Conservation (phyloP, 805 yeast genomes). For the Schwanniomyces pseudopolymorphus region DNA sequence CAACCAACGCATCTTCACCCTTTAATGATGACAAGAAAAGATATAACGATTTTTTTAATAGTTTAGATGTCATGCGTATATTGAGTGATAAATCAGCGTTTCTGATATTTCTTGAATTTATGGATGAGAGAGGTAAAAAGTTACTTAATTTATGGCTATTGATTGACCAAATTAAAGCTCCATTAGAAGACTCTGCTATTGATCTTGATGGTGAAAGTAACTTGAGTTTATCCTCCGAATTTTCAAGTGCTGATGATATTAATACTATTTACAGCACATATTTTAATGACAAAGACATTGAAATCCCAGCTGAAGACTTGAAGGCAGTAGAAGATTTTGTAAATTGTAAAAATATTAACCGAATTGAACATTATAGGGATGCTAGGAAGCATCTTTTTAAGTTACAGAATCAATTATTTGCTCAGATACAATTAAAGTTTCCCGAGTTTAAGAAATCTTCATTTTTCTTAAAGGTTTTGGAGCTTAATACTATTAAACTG, state of each 20-base stretch:
- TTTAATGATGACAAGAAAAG: background rate
- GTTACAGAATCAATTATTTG: conserved; percentile 56
- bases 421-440: conserved; percentile 43
- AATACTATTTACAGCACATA: conserved; percentile 45
- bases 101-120: conserved; percentile 20
- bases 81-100: conserved; percentile 48
- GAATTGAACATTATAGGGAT: conserved; percentile 34
- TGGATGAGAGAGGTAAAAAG: conserved; percentile 12
- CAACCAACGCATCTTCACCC: background rate
- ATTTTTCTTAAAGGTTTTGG: conserved; percentile 48
- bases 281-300: conserved; percentile 24
- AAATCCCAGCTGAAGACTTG: conserved; percentile 5
- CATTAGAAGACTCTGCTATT: conserved; percentile 53
- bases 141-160: conserved; percentile 64
- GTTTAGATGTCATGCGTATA: conserved; percentile 41
- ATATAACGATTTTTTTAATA: conserved; percentile 1
- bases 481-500: conserved; percentile 29
- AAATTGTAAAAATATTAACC: conserved; percentile 9
- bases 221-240: conserved; percentile 38
- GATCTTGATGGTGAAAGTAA: conserved; percentile 27
- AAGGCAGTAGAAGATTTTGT: conserved; percentile 31
- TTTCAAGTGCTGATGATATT: conserved; percentile 54
- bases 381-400: conserved; percentile 63
- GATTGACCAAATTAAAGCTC: conserved; percentile 69
- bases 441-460: conserved; percentile 61